These are phyloP conservation scores for Limnanthes douglasii DNA, from an alignment of 345 rosid species.

Conservation along the genomic window DNA sequence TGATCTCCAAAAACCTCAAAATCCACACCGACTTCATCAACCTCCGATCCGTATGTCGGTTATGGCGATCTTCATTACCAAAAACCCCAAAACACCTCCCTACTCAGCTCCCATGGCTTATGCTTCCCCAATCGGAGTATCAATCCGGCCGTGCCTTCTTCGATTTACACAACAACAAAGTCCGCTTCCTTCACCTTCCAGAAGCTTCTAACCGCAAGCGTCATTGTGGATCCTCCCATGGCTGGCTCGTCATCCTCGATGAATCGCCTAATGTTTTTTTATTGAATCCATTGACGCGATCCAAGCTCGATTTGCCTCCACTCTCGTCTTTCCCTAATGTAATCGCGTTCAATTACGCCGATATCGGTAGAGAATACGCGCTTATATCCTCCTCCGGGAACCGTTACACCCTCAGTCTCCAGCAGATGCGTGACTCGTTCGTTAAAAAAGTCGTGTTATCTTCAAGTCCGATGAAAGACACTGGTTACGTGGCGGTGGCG, in stretches of 20 bases:
- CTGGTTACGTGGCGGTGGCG: conserved; percentile 22
- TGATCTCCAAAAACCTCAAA: conserved; percentile 15
- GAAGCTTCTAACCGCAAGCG: conserved; percentile 19
- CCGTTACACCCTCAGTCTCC: conserved; percentile 12
- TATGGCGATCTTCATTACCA: conserved; percentile 23
- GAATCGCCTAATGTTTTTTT: conserved; percentile 25
- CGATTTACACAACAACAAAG: conserved; percentile 19
- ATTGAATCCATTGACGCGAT: conserved; percentile 30
- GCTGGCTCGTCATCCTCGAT: conserved; percentile 41
- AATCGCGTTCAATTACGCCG: conserved; percentile 19
- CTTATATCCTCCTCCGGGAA: conserved; percentile 7
- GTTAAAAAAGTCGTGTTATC: conserved; percentile 36
- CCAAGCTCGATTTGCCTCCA: conserved; percentile 26
- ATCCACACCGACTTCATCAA: conserved; percentile 33
- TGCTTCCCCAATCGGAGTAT: conserved; percentile 21
- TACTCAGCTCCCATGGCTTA: conserved; percentile 47
- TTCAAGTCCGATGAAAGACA: conserved; percentile 21
- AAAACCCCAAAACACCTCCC: conserved; percentile 27
- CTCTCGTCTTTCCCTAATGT: conserved; percentile 34
- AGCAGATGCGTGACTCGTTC: conserved; percentile 37
- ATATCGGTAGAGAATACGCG: conserved; percentile 34
- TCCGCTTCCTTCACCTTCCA: conserved; percentile 23
- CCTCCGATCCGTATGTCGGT: conserved; percentile 23
- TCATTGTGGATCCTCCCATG: conserved; percentile 45
- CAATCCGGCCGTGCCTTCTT: conserved; percentile 22